A percentile compares a stretch with the other conserved stretches of the same genome.
phyloP scores from a whole-genome alignment of 768 basidiomycete species.

The Antrodiella citrinella region DNA sequence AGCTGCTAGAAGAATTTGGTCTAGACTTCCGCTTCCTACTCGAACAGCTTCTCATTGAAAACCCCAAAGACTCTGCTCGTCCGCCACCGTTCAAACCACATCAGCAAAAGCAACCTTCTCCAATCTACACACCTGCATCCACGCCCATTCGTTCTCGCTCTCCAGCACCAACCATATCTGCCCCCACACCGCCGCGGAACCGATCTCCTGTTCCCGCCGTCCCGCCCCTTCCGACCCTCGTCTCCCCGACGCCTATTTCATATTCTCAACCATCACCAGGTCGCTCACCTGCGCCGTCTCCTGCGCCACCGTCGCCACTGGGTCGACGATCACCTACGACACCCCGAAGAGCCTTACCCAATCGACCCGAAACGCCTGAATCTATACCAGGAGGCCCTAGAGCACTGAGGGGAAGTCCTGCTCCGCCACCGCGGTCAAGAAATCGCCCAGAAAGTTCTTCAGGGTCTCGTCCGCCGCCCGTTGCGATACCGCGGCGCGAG shows the following conservation, averaged over 20 bases:
- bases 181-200: conserved; percentile 12
- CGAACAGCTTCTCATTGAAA: conserved; percentile 55
- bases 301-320: conserved; percentile 4
- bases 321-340: neutral
- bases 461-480: conserved; percentile 39
- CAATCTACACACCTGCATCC: conserved; percentile 22
- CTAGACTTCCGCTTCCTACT: conserved; percentile 92
- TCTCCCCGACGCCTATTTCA: conserved; percentile 9
- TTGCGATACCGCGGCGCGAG: conserved; percentile 47
- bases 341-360: neutral
- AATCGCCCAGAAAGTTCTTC: conserved; percentile 55
- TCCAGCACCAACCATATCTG: conserved; percentile 9
- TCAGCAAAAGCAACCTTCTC: conserved; percentile 24
- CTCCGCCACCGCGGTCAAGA: conserved; percentile 56
- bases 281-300: conserved; percentile 10
- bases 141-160: conserved; percentile 17
- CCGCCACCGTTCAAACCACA: conserved; percentile 23
- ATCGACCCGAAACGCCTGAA: conserved; percentile 1
- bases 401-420: conserved; percentile 29
- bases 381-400: conserved; percentile 6
- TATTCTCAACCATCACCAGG: conserved; percentile 11
- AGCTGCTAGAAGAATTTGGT: conserved; percentile 89
- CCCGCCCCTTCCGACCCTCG: conserved; percentile 9
- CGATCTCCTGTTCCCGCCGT: conserved; percentile 10
- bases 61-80: conserved; percentile 32